Conservation (phyloP, 2,329 filamentous ascomycete species). For the Albifimbria verrucaria region DNA sequence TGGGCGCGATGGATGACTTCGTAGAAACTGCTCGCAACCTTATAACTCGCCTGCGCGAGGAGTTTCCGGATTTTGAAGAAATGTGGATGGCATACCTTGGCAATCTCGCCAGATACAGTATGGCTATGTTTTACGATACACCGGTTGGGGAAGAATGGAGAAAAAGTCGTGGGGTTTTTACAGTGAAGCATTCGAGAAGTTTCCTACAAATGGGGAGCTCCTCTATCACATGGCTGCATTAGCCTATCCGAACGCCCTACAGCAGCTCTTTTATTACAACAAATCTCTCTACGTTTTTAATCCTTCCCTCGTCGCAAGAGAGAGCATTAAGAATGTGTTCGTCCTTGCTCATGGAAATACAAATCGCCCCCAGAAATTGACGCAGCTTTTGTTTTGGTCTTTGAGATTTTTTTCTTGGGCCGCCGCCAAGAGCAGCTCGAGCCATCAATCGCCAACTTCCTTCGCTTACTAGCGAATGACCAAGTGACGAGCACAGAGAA, state of each 20-base stretch:
- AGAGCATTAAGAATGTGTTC: constrained; percentile 69
- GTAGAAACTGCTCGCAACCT: constrained; percentile 88
- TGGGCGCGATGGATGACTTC: constrained; percentile 89
- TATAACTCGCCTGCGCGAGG: constrained; percentile 84
- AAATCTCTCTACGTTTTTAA: constrained; percentile 67
- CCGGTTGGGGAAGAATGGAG: constrained; percentile 79
- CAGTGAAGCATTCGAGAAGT: constrained; percentile 72
- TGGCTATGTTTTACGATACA: constrained; percentile 86
- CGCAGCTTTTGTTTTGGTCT: constrained; percentile 57
- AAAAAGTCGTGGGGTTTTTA: constrained; percentile 82
- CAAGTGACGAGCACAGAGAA: constrained; percentile 51
- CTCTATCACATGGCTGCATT: constrained; percentile 88
- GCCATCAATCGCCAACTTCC: constrained; percentile 44
- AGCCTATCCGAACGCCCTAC: constrained; percentile 64
- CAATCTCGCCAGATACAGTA: constrained; percentile 76
- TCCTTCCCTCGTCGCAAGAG: constrained; percentile 64
- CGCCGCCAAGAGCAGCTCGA: constrained; percentile 45
- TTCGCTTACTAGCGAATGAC: constrained; percentile 49
- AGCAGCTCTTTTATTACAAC: constrained; percentile 70
- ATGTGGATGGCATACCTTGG: constrained; percentile 94
- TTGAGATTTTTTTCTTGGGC: constrained; percentile 61
- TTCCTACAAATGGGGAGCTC: constrained; percentile 71
- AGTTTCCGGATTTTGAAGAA: constrained; percentile 75
- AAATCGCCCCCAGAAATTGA: constrained; percentile 42
- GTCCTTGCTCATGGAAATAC: constrained; percentile 44